Evolutionary conservation across 2,329 filamentous ascomycete genomes (phyloP), one percentile per base, ranked within the genome.

Genomic region (Aureobasidium namibiae): DNA sequence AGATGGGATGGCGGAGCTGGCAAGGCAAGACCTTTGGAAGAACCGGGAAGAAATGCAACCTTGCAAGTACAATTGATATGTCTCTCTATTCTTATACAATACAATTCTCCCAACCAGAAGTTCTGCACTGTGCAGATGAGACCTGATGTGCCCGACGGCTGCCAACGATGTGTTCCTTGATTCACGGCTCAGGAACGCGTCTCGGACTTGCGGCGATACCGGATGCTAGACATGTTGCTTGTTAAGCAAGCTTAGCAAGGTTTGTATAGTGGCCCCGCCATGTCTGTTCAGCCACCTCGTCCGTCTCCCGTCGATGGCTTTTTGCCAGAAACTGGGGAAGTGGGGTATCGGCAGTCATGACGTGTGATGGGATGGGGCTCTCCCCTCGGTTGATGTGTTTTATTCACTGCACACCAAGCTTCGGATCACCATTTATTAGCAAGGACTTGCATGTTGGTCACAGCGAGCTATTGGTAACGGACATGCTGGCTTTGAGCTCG

Each of bases 291-390:
- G 23, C 42, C 23, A 45, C 18, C 38, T n/a, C n/a, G n/a, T n/a
- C n/a, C n/a, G n/a, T n/a, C 38, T 39, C 38, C 38, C 36, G n/a
- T 39, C 16, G 5, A 18, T 21, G 38, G 38, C 29, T 18, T 38
- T 38, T 26, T 39, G 48, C 48, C 34, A 52, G 29, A 52, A 52
- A 34, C 48, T 52, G 48, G 48, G 48, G 48, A 52, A 52, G 48
- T 39, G 48, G 48, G 48, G 48, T 48, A 4, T 9, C 7, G 46
- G 46, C 46, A 26, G 34, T 52, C 48, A 39, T 52, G 48, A 52
- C 33, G 48, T 39, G 42, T 36, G 46, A 50, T 26, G 13, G 16
- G 18, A 24, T 49, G 46, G 11, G 16, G 4, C 7, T 16, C 16
- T n/a, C n/a, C 26, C 26, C 26, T 29, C 26, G 21, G 41, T 26